These are phyloP conservation scores for Canna indica DNA, from an alignment of 176 grass and related monocot species.

Conservation along the genomic window DNA sequence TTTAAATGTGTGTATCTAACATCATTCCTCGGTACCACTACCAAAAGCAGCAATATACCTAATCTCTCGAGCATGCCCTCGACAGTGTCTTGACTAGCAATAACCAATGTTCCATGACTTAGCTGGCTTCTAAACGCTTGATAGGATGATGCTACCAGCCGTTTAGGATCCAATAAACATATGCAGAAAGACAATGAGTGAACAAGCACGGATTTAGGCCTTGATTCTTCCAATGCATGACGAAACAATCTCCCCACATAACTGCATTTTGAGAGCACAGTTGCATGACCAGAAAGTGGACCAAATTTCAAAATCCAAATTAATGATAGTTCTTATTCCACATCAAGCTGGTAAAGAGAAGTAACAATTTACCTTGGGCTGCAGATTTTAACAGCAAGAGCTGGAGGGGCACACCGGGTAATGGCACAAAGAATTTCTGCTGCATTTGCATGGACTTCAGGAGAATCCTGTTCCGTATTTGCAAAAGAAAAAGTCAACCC, in stretches of 20 bases:
- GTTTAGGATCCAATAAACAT: constrained; percentile 90
- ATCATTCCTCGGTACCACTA: not conserved
- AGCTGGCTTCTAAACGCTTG: constrained; percentile 93
- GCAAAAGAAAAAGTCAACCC: not conserved
- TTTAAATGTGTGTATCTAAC: not conserved
- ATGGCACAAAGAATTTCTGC: constrained; percentile 92
- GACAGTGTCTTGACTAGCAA: constrained; percentile 78
- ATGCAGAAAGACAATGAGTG: constrained; percentile 92
- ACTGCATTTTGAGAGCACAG: constrained; percentile 35
- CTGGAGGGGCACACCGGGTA: constrained; percentile 83
- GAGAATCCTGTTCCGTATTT: constrained; percentile 59
- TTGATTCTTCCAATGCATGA: constrained; percentile 83
- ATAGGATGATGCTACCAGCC: constrained; percentile 83
- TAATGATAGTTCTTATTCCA: constrained; percentile 1
- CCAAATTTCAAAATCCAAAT: constrained; percentile 17
- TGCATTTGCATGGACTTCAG: constrained; percentile 95
- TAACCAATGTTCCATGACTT: constrained; percentile 85
- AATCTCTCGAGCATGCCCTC: constrained; percentile 80
- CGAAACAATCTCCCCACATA: constrained; percentile 84
- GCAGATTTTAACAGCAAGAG: constrained; percentile 79
- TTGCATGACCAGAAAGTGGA: constrained; percentile 7
- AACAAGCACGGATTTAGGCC: constrained; percentile 90
- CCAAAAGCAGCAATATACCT: constrained; percentile 43
- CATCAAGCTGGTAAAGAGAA: not conserved
- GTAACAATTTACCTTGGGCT: constrained; percentile 59